Base-by-base conservation (phyloP, 148 eudicot genomes). In the Chenopodium formosanum region DNA sequence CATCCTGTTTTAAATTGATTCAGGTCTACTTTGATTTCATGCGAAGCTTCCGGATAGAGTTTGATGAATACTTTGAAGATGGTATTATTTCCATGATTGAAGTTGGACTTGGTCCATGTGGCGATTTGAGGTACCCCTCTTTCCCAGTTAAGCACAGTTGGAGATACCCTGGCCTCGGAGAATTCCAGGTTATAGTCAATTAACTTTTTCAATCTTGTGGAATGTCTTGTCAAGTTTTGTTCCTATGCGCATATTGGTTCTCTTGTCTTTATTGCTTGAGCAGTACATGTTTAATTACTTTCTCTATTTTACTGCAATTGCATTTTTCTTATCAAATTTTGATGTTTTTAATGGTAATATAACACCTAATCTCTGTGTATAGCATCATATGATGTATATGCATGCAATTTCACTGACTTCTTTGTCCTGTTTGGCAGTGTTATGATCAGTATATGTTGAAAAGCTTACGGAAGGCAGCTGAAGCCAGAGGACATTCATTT, bases 101-200 rank as follows among this genome's bases (percentile, higher is more conserved):
- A 88, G 83, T 95, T 84, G 98, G 97, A 82, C 91, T 95, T 77
- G 98, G 97, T 68, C 97, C 97, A 50, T 91, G 94, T 90, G 98
- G 98, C 60, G 98, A 95, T 83, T 89, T 95, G 85, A 83, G 98
- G 84, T 95, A 93, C 85, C 98, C 98, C 37, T 90, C 93, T 67
- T 86, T 84, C 84, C 94, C 98, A 76, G 88, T 93, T 40, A 95
- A 93, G 84, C 97, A 95, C 88, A 97, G 97, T 83, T 95, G 98
- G 98, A 95, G 97, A 86, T 93, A 91, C 85, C 98, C 98, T 48
- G 98, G 98, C 84, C 85, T 93, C 53, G 98, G 98, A 83, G 95
- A 93, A 88, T 95, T 95, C 75, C 98, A 95, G 98, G 98, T 95
- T 85, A 82, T 82, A 66, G 32, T 81, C 56, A 31, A 44, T 73